Evolutionary conservation across 345 rosid species (phyloP), one percentile per base, ranked within the genome.

Genomic region (Bruguiera parviflora): DNA sequence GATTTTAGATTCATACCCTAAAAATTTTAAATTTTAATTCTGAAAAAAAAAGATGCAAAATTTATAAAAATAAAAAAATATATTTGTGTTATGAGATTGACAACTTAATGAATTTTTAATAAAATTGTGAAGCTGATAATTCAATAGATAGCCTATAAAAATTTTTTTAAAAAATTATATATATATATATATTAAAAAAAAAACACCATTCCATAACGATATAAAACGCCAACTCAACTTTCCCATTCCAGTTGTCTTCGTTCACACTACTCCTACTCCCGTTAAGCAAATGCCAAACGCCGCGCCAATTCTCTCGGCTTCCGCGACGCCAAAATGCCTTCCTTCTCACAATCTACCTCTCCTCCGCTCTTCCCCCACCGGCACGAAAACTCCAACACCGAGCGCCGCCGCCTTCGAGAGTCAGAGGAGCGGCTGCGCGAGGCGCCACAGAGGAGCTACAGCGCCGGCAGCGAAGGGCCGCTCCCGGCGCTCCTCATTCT

Each of bases 361-460:
- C 78, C 85, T 3, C 63, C 81, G 37, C 29, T 77, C 0, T 39
- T 71, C 28, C 77, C 76, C 58, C 83, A 67, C 10, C 51, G 5
- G 29, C 65, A 15, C 49, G 90, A 85, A 77, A 64, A 70, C 75
- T 68, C 84, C 68, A 89, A 89, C 74, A 81, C 85, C 58, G 88
- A 89, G 74, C 82, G 81, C 71, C 87, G 81, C 71, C 87, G 89
- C 61, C 85, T 89, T 19, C 85, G 83, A 0, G 98, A 92, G 64
- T 98, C 98, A 57, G 99, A 92, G 86, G 97, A 88, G 72, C 96
- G 98, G 55, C 91, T 96, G 69, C 89, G 97, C 28, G 97, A 90
- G 28, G 98, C 97, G 98, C 97, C 64, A 86, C 92, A 61, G 88
- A 84, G 31, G 97, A 92, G 83, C 87, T 96, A 63, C 96, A 92